Evolutionary conservation across 805 yeast species (phyloP), one percentile per base, ranked within the genome.

Genomic region (Yamadazyma kitorensis): DNA sequence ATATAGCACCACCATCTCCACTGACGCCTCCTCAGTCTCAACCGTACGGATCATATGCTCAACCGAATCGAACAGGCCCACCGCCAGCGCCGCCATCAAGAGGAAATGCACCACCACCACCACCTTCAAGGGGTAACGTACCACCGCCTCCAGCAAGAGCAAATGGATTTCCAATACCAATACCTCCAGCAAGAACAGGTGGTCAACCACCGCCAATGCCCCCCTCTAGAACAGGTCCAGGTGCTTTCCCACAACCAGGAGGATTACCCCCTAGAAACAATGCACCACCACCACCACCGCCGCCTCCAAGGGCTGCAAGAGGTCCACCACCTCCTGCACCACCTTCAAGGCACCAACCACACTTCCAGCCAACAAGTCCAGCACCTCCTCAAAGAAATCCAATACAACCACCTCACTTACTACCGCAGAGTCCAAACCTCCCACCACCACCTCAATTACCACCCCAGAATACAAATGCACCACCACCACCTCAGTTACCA

Each of bases 171-270:
- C n/a, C n/a, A n/a, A n/a, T n/a, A n/a, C n/a, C n/a, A 12, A 16
- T 3, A 22, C 6, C 9, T 6, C 25, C 29, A 10, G 18, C 33
- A 4, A 11, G 16, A 17, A 25, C 49, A 16, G 41, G 30, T 36
- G 41, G 35, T 14, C 61, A 60, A 6, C 60, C 61, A 13, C 52
- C 63, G 6, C 45, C 51, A 18, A 33, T 22, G 39, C n/a, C n/a
- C n/a, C n/a, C n/a, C n/a, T 23, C 10, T 16, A 19, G 13, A 23
- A 29, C 32, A 17, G 45, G 30, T 10, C 37, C 45, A n/a, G n/a
- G n/a, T n/a, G n/a, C n/a, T n/a, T n/a, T 12, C 54, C 59, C 7
- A 22, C 35, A 29, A 21, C 36, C 31, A 4, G 40, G 29, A 6
- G 34, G 41, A 9, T 27, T 37, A 15, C 37, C 41, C 4, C 38